Evolutionary conservation across 2,329 filamentous ascomycete species (phyloP).

Genomic region (Mycosphaerella sp.): DNA sequence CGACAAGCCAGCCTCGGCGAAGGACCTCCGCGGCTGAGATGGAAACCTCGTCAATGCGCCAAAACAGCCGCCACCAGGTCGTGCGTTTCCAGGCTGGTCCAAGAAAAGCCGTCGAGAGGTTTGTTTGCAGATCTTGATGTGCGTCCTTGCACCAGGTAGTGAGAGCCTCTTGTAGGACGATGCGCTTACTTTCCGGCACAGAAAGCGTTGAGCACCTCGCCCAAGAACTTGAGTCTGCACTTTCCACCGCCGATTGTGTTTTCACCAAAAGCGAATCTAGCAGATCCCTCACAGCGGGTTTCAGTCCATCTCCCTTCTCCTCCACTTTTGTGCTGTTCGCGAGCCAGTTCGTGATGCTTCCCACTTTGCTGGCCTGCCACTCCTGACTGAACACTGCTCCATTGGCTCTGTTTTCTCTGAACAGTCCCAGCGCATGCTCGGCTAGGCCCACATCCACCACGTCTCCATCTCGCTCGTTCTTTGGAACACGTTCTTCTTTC

Average conservation of each 20-base stretch:
- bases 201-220: slow-evolving; percentile 28
- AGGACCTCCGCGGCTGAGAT: slow-evolving; percentile 77
- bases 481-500: slow-evolving; percentile 8
- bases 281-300: slow-evolving; percentile 59
- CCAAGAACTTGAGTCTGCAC: slow-evolving; percentile 41
- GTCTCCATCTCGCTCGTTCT: slow-evolving; percentile 1
- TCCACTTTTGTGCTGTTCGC: slow-evolving; percentile 25
- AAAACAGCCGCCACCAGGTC: slow-evolving; percentile 92
- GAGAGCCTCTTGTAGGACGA: slow-evolving; percentile 53
- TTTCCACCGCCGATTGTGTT: slow-evolving; percentile 46
- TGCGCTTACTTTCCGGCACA: slow-evolving; percentile 41
- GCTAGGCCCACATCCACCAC: slow-evolving; percentile 60
- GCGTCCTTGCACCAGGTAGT: slow-evolving; percentile 69
- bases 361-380: slow-evolving; percentile 32
- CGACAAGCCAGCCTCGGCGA: slow-evolving; percentile 66
- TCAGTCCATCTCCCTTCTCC: slow-evolving; percentile 45
- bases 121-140: slow-evolving; percentile 74
- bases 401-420: slow-evolving; percentile 31
- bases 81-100: slow-evolving; percentile 72
- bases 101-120: slow-evolving; percentile 70
- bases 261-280: slow-evolving; percentile 60
- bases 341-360: slow-evolving; percentile 26
- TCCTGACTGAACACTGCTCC: slow-evolving; percentile 32
- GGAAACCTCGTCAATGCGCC: slow-evolving; percentile 85
- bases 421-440: slow-evolving; percentile 51